Evolutionary conservation across 345 rosid species (phyloP), one percentile per base, ranked within the genome.

Genomic region (Syzygium grande): DNA sequence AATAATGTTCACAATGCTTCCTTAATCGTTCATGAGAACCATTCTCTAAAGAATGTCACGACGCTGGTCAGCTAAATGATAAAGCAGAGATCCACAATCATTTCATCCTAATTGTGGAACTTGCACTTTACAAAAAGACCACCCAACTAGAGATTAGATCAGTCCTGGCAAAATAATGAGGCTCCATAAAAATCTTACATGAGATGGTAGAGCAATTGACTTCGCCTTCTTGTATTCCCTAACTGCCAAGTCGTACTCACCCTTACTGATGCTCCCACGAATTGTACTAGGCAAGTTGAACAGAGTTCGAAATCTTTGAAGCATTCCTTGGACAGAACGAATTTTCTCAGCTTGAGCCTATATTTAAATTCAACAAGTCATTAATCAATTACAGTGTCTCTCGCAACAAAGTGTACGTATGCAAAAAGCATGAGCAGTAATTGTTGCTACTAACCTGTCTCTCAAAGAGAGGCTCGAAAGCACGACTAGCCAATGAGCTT

Each of bases 281-380:
- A 98, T 98, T 51, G 98, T 95, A 92, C 99, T 96, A 79, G 99
- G 99, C 92, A 98, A 92, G 89, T 98, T 98, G 90, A 98, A 98
- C 52, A 98, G 93, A 29, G 99, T 98, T 68, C 97, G 94, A 88
- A 98, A 98, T 86, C 99, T 95, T 94, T 98, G 99, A 89, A 98
- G 97, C 97, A 96, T 98, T 87, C 99, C 99, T 93, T 98, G 99
- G 88, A 96, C 99, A 91, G 99, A 95, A 87, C 99, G 92, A 89
- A 98, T 98, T 93, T 96, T 98, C 95, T 98, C 99, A 84, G 99
- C 95, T 93, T 98, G 99, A 86, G 99, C 98, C 99, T 97, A 86
- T 77, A 90, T 55, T 43, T 87, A 52, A 84, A 41, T 85, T 85
- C 34, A 83, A 87, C 59, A 83, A 89, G 84, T 53, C 73, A 84